Base-by-base conservation (phyloP, 2,329 filamentous ascomycete species). In the Calcarisporium arbuscula region DNA sequence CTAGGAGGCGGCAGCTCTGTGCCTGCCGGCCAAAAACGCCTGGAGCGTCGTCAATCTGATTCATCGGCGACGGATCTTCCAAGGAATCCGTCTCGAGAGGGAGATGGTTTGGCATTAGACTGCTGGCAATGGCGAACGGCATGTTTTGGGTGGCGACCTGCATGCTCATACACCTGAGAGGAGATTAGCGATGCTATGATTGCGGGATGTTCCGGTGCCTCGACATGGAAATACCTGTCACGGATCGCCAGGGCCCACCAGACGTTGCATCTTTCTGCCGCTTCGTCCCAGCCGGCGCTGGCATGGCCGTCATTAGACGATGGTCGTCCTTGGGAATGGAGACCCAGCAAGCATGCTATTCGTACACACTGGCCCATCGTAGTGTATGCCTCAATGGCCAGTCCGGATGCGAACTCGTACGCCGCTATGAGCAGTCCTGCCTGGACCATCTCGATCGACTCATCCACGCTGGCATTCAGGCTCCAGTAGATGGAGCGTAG, bases 241-340 rank as follows among this genome's bases (percentile, higher is more conserved):
- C 35, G 30, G 19, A 34, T 38, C n/a, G 34, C 17, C 14, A 38
- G 20, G 9, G 35, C 35, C 35, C 35, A 38, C 35, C 35, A 38
- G 8, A 34, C 11, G 14, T 38, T 38, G 11, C 19, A 34, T 30
- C 26, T 30, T 19, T 38, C 35, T 3, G 35, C 35, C 11, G 8
- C 5, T 20, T 32, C 11, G 10, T 19, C 30, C 35, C 35, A 38
- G 11, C 28, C 35, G 8, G 34, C 35, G 14, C 20, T 34, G 12
- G n/a, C 19, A 15, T n/a, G 23, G n/a, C 22, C 2, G 5, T 20
- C 21, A 5, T 34, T 19, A 4, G 35, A 18, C 5, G 19, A 27
- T 3, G 31, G 30, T 19, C 30, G 20, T n/a, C n/a, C n/a, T 16
- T 29, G 30, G 2, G 26, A 19, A 8, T 38, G 35, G 5, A 38